Conservation (phyloP, 148 eudicot species). For the Drosera capensis region DNA sequence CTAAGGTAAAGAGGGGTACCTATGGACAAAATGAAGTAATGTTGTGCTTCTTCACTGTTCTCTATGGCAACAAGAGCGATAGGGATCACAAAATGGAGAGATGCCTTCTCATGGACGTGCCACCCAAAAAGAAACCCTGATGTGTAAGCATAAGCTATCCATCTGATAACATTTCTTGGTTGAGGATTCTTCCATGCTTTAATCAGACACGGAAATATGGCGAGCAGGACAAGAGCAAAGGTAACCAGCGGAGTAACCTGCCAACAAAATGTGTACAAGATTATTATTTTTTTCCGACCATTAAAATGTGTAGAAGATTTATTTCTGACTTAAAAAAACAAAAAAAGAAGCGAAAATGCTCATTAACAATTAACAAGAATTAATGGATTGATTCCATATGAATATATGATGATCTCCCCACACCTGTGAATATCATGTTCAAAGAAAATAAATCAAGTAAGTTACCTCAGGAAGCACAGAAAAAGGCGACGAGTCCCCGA, state of each 20-base stretch:
- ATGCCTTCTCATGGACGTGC: constrained; percentile 97
- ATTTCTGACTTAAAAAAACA: too few species aligned
- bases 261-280: background rate
- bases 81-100: constrained; percentile 82
- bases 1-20: constrained; percentile 22
- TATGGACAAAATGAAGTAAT: constrained; percentile 60
- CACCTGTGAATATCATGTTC: background rate
- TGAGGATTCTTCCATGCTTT: constrained; percentile 84
- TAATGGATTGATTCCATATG: too few species aligned
- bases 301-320: too few species aligned
- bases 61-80: constrained; percentile 62
- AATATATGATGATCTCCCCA: too few species aligned
- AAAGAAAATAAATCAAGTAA: background rate
- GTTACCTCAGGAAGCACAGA: constrained; percentile 72
- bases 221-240: constrained; percentile 52
- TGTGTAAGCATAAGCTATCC: constrained; percentile 88
- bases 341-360: too few species aligned
- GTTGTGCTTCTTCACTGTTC: constrained; percentile 54
- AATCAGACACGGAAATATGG: constrained; percentile 61
- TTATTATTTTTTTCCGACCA: background rate
- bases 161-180: constrained; percentile 59
- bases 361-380: too few species aligned
- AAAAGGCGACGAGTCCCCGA: constrained; percentile 94
- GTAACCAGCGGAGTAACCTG: constrained; percentile 82
- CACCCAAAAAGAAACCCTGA: constrained; percentile 96